These are phyloP conservation scores for Ophiostoma quercus DNA, from an alignment of 2,329 filamentous ascomycete genomes.

Conservation along the genomic window DNA sequence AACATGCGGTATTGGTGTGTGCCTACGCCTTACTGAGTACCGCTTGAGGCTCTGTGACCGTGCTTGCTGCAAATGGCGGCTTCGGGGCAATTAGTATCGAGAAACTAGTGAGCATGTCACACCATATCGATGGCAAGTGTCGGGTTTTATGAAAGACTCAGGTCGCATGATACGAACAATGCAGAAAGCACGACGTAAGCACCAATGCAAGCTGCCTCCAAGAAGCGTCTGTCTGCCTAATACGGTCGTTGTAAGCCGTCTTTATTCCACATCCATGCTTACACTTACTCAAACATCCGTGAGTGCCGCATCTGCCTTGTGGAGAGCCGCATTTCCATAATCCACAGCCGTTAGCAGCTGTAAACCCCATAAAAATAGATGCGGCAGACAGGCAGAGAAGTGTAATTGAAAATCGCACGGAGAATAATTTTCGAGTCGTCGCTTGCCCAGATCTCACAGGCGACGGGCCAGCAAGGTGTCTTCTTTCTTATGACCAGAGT, in stretches of 20 bases:
- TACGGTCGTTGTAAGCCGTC: background rate
- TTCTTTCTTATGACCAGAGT: too few species aligned
- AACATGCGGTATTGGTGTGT: background rate
- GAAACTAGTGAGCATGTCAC: background rate
- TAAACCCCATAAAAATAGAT: background rate
- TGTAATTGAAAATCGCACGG: too few species aligned
- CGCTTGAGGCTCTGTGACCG: background rate
- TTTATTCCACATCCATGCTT: slow-evolving; percentile 6
- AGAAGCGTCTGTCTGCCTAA: background rate
- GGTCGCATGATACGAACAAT: background rate
- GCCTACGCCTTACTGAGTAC: background rate
- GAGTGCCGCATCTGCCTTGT: slow-evolving; percentile 1
- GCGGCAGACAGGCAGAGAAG: too few species aligned
- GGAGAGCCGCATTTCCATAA: background rate
- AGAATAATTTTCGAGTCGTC: too few species aligned
- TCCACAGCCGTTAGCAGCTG: background rate
- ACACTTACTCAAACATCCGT: background rate
- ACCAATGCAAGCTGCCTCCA: background rate
- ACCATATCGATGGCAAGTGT: background rate
- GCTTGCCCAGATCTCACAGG: too few species aligned
- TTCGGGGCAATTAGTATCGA: background rate
- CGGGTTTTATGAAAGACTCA: background rate
- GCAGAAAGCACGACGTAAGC: background rate
- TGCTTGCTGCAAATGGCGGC: background rate
- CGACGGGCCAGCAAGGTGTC: too few species aligned